Evolutionary conservation across 163 green algal genomes (phyloP).

Genomic region (Prototheca wickerhamii): DNA sequence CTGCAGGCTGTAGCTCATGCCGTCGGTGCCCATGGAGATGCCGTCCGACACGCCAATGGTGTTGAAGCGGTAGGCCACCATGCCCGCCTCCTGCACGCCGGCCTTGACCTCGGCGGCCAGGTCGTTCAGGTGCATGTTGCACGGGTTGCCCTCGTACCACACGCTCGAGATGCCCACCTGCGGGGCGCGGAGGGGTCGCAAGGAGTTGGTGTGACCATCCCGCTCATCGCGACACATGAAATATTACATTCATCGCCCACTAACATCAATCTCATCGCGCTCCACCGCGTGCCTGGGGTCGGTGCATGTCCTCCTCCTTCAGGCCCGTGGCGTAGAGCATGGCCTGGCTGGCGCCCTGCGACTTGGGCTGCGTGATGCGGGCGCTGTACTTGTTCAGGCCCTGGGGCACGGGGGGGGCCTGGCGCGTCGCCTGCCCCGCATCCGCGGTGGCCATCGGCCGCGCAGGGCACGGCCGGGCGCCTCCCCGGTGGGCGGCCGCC

Average conservation of each 20-base stretch:
- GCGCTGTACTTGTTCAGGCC: slow-evolving; percentile 91
- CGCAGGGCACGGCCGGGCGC: too few relatives aligned
- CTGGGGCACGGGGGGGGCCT: neutral
- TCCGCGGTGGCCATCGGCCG: too few relatives aligned
- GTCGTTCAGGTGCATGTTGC: slow-evolving; percentile 99
- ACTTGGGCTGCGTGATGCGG: slow-evolving; percentile 93
- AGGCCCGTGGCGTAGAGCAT: slow-evolving; percentile 98
- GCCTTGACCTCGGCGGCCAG: slow-evolving; percentile 86
- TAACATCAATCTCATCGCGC: neutral
- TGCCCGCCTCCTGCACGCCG: slow-evolving; percentile 71
- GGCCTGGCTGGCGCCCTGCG: slow-evolving; percentile 93
- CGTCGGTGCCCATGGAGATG: slow-evolving; percentile 98
- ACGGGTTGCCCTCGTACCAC: slow-evolving; percentile 99
- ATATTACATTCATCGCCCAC: neutral
- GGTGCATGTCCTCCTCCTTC: slow-evolving; percentile 87
- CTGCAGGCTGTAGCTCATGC: slow-evolving; percentile 95
- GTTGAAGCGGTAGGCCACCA: slow-evolving; percentile 97
- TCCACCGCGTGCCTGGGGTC: slow-evolving; percentile 67
- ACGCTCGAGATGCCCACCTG: slow-evolving; percentile 91
- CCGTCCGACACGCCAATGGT: slow-evolving; percentile 96
- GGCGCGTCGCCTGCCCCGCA: neutral
- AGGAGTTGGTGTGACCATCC: neutral
- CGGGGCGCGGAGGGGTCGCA: neutral
- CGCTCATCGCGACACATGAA: neutral
- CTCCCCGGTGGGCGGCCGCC: too few relatives aligned